Conservation (phyloP, 202 grass and related monocot genomes). For the Schoenoplectus tabernaemontani region DNA sequence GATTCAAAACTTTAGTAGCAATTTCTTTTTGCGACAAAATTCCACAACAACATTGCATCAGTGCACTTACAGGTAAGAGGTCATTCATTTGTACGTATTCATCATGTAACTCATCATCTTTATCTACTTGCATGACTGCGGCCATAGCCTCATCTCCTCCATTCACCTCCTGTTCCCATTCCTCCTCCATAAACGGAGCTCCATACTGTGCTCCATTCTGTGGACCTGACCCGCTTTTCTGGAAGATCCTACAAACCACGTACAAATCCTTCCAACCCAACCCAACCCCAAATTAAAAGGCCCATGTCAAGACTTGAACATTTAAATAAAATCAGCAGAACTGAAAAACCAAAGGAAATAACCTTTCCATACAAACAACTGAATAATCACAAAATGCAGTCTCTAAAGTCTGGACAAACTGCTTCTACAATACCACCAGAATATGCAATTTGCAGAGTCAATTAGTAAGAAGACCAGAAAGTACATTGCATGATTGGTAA, state of each 20-base stretch:
- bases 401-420: not conserved
- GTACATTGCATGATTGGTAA: not conserved
- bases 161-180: slow-evolving; percentile 81
- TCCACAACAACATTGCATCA: not conserved
- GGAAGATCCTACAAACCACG: slow-evolving; percentile 93
- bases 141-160: slow-evolving; percentile 25
- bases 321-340: not conserved
- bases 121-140: slow-evolving; percentile 25
- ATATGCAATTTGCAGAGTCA: not conserved
- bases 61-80: slow-evolving; percentile 39
- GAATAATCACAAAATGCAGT: not conserved
- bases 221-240: slow-evolving; percentile 67
- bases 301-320: not conserved
- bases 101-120: slow-evolving; percentile 38
- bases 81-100: slow-evolving; percentile 40
- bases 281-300: not conserved
- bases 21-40: not conserved
- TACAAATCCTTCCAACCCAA: slow-evolving; percentile 45
- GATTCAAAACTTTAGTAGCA: not conserved
- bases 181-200: slow-evolving; percentile 84
- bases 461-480: not conserved
- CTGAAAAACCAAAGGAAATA: not conserved
- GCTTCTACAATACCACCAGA: not conserved
- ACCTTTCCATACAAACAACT: not conserved
- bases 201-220: slow-evolving; percentile 95